Evolutionary conservation across 768 basidiomycete genomes (phyloP), one percentile per base, ranked within the genome.

Genomic region (Fistulinella prunicolor): DNA sequence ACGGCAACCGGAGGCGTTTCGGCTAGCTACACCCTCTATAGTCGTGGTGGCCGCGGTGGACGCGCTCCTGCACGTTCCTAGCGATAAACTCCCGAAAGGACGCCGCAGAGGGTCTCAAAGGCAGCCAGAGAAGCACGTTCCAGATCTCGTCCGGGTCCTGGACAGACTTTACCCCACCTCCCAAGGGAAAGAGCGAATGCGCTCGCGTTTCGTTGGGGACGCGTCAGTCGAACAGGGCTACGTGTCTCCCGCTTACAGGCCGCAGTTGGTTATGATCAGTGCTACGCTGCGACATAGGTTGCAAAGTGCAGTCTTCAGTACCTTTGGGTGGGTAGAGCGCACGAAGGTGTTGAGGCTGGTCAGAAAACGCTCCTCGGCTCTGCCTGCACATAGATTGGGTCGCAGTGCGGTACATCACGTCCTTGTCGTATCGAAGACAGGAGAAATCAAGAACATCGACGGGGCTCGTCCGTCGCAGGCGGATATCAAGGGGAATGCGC

Each of bases 31-130:
- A 41, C 65, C 86, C 43, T 76, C 76, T 13, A 77, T 75, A 2
- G 74, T 90, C 39, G 81, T 82, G 29, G 80, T 89, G 46, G 88
- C 90, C 54, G 88, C 90, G 61, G 83, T 80, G 39, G 89, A 90
- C 58, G 85, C 82, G 62, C 69, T 89, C 34, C 70, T 91, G 45
- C 79, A 78, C 49, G 66, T 75, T 6, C 77, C 83, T 17, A 36
- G 4, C 8, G 41, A 63, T 60, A 49, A 73, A 69, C 49, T 65
- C 65, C 37, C 70, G 54, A 58, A 74, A 60, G 73, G 65, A 42
- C 61, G 57, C 42, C 62, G 64, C 48, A 75, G 72, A 57, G 69
- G 19, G 3, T 36, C 69, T 24, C 63, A 64, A 51, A 71, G 66
- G 51, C 76, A 75, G 54, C 58, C 74, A n/a, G 60, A 64, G 43